These are phyloP conservation scores for Melastoma malabathricum DNA, from an alignment of 345 rosid species.

Conservation along the genomic window DNA sequence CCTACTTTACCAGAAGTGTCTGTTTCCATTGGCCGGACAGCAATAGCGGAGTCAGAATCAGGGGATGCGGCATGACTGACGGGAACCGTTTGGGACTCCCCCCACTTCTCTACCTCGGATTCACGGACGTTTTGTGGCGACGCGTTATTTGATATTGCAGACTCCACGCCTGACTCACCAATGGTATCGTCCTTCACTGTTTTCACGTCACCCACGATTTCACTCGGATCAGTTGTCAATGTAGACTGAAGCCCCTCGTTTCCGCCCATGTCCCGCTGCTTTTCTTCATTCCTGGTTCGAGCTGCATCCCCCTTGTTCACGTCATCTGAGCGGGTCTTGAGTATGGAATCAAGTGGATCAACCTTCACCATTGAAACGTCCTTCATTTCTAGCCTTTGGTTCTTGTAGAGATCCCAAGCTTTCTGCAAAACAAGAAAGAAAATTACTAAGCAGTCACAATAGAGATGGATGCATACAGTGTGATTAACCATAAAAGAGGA, in stretches of 20 bases:
- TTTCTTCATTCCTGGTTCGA: slow-evolving; percentile 11
- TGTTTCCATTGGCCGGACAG: background rate
- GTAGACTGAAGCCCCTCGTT: background rate
- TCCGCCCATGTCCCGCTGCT: slow-evolving; percentile 7
- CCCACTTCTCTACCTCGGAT: too few species aligned
- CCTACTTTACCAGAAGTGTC: slow-evolving; percentile 14
- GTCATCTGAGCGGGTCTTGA: slow-evolving; percentile 13
- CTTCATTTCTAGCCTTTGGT: slow-evolving; percentile 36
- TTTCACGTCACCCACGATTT: too few species aligned
- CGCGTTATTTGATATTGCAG: too few species aligned
- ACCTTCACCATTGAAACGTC: slow-evolving; percentile 18
- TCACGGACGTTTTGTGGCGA: too few species aligned
- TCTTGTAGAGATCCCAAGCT: slow-evolving; percentile 73
- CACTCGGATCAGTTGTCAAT: too few species aligned
- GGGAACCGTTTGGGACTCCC: too few species aligned
- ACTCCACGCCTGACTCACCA: too few species aligned
- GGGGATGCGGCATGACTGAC: too few species aligned
- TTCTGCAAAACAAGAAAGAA: slow-evolving; percentile 27
- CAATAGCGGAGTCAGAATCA: too few species aligned
- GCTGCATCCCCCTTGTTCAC: slow-evolving; percentile 13
- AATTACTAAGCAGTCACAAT: too few species aligned
- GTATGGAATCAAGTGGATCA: slow-evolving; percentile 15
- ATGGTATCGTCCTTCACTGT: too few species aligned
- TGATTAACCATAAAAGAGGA: background rate
- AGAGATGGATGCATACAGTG: too few species aligned